Percentiles rank a stretch among this genome's conserved stretches.
Evolutionary conservation across 441 rosid species (phyloP).

Genomic region (Dalechampia spathulata): DNA sequence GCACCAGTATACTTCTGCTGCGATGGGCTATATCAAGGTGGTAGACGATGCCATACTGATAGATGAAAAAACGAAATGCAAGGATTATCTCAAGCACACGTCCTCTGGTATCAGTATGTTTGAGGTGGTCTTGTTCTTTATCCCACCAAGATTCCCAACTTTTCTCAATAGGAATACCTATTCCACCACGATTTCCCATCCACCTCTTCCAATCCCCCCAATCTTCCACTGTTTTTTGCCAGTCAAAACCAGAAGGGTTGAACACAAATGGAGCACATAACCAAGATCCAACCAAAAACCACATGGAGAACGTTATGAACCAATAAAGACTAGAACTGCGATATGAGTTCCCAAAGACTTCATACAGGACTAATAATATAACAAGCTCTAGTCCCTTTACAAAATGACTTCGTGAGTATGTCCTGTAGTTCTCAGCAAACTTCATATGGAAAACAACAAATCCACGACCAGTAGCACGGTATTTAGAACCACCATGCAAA

Average conservation of each 20-base stretch:
- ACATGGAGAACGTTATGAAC: constrained; percentile 72
- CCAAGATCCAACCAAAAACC: constrained; percentile 97
- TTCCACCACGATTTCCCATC: constrained; percentile 95
- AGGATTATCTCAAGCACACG: constrained; percentile 68
- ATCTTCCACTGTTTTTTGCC: constrained; percentile 97
- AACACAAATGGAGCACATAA: constrained; percentile 89
- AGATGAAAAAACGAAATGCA: constrained; percentile 71
- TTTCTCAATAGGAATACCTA: constrained; percentile 61
- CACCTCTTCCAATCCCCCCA: constrained; percentile 99
- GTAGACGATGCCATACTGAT: constrained; percentile 92
- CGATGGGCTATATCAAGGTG: constrained; percentile 79
- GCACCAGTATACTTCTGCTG: constrained; percentile 57
- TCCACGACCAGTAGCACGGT: constrained; percentile 82
- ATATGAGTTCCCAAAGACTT: constrained; percentile 60
- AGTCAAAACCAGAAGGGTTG: constrained; percentile 94
- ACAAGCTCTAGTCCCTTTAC: constrained; percentile 87
- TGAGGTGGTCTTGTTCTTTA: constrained; percentile 78
- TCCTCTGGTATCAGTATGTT: constrained; percentile 60
- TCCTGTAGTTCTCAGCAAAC: constrained; percentile 85
- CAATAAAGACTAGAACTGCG: constrained; percentile 63
- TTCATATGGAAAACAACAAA: constrained; percentile 90
- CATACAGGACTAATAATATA: constrained; percentile 59
- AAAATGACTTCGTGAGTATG: constrained; percentile 92
- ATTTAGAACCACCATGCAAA: constrained; percentile 88
- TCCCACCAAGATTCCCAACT: constrained; percentile 99